Percentiles rank a stretch among this genome's conserved stretches.
Evolutionary conservation across 2,329 filamentous ascomycete genomes (phyloP).

Genomic region (Neofusicoccum cordaticola): DNA sequence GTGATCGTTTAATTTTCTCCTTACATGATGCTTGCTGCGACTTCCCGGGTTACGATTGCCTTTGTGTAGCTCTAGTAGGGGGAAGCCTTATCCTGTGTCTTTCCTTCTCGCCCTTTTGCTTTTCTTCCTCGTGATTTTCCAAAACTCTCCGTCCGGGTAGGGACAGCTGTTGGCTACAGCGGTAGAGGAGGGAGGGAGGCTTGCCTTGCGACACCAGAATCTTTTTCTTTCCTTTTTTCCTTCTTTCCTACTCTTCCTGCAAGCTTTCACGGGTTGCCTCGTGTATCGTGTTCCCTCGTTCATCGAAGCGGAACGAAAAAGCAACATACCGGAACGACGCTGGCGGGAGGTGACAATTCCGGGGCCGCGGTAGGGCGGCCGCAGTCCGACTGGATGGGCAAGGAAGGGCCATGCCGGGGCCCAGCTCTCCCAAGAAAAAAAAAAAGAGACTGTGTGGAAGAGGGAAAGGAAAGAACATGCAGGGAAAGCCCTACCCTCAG

Average conservation of each 20-base stretch:
- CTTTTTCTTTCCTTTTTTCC: background rate
- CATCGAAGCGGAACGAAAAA: background rate
- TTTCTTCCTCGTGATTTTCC: background rate
- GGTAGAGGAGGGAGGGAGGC: background rate
- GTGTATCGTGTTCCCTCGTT: background rate
- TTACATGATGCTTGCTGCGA: background rate
- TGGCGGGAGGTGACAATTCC: background rate
- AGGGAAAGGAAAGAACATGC: too few species aligned
- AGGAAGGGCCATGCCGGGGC: too few species aligned
- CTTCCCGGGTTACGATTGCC: background rate
- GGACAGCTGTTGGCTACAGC: too few species aligned
- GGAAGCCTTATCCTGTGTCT: background rate
- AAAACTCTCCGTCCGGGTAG: too few species aligned
- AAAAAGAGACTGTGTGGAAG: too few species aligned
- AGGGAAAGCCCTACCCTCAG: too few species aligned
- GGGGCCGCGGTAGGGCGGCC: too few species aligned
- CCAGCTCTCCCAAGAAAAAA: too few species aligned
- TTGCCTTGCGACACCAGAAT: background rate
- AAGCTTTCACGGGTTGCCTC: background rate
- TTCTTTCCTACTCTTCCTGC: background rate
- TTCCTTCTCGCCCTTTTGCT: background rate
- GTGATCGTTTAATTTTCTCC: background rate
- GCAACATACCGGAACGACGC: background rate
- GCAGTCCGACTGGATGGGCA: too few species aligned
- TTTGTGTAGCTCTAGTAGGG: background rate